Evolutionary conservation across 345 rosid genomes (phyloP).

Genomic region (Camelina hispida): DNA sequence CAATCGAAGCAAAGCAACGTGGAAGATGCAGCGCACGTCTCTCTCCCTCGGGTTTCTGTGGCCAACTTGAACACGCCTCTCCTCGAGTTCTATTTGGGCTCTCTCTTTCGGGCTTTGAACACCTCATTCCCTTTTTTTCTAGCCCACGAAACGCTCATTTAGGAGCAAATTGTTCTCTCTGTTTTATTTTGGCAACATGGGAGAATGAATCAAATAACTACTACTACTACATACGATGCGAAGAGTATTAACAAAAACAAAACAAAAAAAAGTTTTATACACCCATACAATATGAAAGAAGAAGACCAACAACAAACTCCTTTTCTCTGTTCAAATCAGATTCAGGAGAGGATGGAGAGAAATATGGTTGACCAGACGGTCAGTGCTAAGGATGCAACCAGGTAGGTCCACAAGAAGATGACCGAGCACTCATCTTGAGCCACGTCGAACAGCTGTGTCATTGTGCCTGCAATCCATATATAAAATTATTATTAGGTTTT

Average conservation of each 20-base stretch:
- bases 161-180: not conserved
- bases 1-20: conserved; percentile 27
- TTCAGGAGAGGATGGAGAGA: conserved; percentile 72
- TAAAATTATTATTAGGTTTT: no score
- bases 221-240: no score
- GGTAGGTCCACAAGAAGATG: conserved; percentile 84
- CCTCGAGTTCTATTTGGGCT: not conserved
- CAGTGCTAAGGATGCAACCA: conserved; percentile 77
- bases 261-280: not conserved
- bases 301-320: not conserved
- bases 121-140: not conserved
- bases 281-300: not conserved
- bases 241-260: not conserved
- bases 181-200: conserved; percentile 17
- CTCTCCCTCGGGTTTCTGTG: conserved; percentile 1
- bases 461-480: conserved; percentile 64
- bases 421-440: conserved; percentile 95
- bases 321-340: not conserved
- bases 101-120: conserved; percentile 16
- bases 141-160: conserved; percentile 3
- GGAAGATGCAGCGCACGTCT: conserved; percentile 22
- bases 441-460: conserved; percentile 84
- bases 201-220: conserved; percentile 1
- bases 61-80: conserved; percentile 38
- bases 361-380: conserved; percentile 86